Evolutionary conservation across 2,329 filamentous ascomycete genomes (phyloP), one percentile per base, ranked within the genome.

Genomic region (Cladophialophora chaetospira): DNA sequence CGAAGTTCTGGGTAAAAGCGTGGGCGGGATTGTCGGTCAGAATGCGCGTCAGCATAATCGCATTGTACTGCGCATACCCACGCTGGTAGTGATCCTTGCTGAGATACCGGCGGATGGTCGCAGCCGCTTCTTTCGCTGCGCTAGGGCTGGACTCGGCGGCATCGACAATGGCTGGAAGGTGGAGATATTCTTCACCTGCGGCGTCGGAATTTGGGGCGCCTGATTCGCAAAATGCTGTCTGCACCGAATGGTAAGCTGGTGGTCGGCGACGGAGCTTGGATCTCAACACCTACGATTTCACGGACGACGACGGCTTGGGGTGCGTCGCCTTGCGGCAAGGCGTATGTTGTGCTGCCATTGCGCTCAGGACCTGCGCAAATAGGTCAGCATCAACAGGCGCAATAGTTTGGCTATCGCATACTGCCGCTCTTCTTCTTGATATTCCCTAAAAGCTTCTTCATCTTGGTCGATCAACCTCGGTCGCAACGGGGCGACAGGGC

Each of bases 31-130:
- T 97, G 72, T 97, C 92, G 65, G 86, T 82, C 63, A 99, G 78
- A 68, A 99, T 99, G 60, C 93, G 88, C 65, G 95, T 80, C 54
- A 99, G 82, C 94, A 97, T 97, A 68, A 97, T 86, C 62, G 91
- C 88, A 75, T 97, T 97, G 80, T 97, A 97, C 73, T 97, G 93
- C 65, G 87, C 85, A 66, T 88, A 85, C 8, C 89, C 84, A 42
- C 79, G 74, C 29, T 70, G 70, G 63, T 74, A 79, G 73, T 89
- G 85, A 43, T 92, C 88, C 64, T 86, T 87, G 66, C 84, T 81
- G 58, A 99, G 78, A 71, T 87, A 93, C 72, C 90, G 92, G 70
- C 90, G 88, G 69, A 97, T 90, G 63, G 88, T 79, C 63, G 83
- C 78, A 47, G 91, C 91, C 66, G 89, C 90, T 67, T 92, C 88